Evolutionary conservation across 129 eudicot genomes (phyloP).

Genomic region (Helianthus annuus): HanXRQr2.0-SUNRISE NC_035448.2:74221229-74221728

Average conservation of each 20-base stretch:
- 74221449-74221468: neutral
- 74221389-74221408: neutral
- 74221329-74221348: neutral
- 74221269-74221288: no score
- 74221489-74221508: slow-evolving; percentile 47
- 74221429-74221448: neutral
- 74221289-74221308: no score
- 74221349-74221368: no score
- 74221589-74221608: slow-evolving; percentile 65
- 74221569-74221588: slow-evolving; percentile 75
- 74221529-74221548: slow-evolving; percentile 74
- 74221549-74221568: slow-evolving; percentile 74
- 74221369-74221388: neutral
- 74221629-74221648: slow-evolving; percentile 75
- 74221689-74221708: slow-evolving; percentile 94
- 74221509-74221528: slow-evolving; percentile 87
- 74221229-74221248: no score
- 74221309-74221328: no score
- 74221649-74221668: slow-evolving; percentile 54
- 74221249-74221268: no score
- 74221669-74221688: slow-evolving; percentile 60
- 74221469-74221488: neutral
- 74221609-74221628: slow-evolving; percentile 79
- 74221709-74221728: slow-evolving; percentile 65
- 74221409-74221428: no score